A percentile compares a stretch with the other conserved stretches of the same genome.
Conservation (phyloP, 1,139 yeast species). For the Sugiyamaella neomexicana region DNA sequence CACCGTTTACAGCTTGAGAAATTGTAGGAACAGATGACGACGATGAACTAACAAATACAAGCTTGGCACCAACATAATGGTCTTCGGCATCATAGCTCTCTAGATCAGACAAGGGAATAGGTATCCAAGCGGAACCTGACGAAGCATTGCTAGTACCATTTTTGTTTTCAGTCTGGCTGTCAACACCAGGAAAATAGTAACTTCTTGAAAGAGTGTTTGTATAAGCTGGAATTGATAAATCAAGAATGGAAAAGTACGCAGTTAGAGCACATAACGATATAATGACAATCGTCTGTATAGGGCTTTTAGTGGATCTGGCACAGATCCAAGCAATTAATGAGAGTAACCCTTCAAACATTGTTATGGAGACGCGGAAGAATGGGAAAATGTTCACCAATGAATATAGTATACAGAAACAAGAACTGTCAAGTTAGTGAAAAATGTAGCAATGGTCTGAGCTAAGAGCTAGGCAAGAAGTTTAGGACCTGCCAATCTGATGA, state of each 20-base stretch:
- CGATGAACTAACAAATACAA: constrained; percentile 30
- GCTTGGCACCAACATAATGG: constrained; percentile 28
- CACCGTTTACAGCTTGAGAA: constrained; percentile 23
- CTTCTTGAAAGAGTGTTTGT: constrained; percentile 20
- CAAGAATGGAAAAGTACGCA: constrained; percentile 79
- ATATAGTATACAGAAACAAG: constrained; percentile 7
- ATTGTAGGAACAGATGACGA: constrained; percentile 11
- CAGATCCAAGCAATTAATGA: constrained; percentile 46
- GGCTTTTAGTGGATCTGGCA: constrained; percentile 71
- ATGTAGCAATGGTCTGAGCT: no score
- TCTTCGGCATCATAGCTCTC: constrained; percentile 3
- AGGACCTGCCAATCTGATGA: no score
- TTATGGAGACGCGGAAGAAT: not conserved
- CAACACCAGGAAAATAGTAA: constrained; percentile 13
- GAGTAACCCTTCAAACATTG: constrained; percentile 13
- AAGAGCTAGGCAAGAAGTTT: no score
- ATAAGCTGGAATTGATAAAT: constrained; percentile 61
- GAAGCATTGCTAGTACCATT: constrained; percentile 4
- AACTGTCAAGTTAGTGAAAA: not conserved
- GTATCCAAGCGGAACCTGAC: constrained; percentile 17
- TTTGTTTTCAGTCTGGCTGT: not conserved
- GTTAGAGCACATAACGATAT: constrained; percentile 76
- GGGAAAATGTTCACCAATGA: not conserved
- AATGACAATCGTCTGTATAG: constrained; percentile 81
- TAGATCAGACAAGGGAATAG: constrained; percentile 7